Percentiles rank a stretch among this genome's conserved stretches.
phyloP scores from a whole-genome alignment of 441 rosid genomes.

The Populus tomentosa region DNA sequence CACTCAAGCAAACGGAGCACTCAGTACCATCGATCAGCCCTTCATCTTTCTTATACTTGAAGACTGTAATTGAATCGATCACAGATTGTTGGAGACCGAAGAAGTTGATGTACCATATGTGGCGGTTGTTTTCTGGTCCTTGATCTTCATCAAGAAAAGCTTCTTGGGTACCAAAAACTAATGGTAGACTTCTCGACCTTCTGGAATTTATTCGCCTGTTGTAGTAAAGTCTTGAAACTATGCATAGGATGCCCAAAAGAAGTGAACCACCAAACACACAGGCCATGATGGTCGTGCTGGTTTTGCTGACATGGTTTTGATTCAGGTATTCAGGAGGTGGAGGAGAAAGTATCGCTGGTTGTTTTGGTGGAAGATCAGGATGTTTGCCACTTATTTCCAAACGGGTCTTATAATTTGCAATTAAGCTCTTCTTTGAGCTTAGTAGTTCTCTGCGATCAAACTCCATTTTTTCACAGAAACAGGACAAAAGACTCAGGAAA shows the following conservation, averaged over 20 bases:
- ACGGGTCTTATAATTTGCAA: neutral
- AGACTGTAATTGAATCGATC: slow-evolving; percentile 5
- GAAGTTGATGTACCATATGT: slow-evolving; percentile 7
- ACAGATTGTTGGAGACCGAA: slow-evolving; percentile 10
- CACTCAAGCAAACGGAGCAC: slow-evolving; percentile 20
- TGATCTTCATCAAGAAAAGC: neutral
- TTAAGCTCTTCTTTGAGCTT: neutral
- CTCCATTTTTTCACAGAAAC: slow-evolving; percentile 20
- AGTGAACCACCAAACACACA: slow-evolving; percentile 16
- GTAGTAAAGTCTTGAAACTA: slow-evolving; percentile 1
- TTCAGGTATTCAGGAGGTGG: neutral
- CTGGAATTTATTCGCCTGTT: slow-evolving; percentile 16
- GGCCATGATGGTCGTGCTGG: slow-evolving; percentile 11
- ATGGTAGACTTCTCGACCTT: slow-evolving; percentile 12
- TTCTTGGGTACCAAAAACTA: slow-evolving; percentile 15
- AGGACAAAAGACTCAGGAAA: slow-evolving; percentile 4
- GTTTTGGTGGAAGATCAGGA: neutral
- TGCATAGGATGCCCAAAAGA: slow-evolving; percentile 22
- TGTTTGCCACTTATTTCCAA: neutral
- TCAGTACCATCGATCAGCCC: slow-evolving; percentile 14
- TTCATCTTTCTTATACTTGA: slow-evolving; percentile 10
- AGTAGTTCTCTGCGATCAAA: slow-evolving; percentile 5
- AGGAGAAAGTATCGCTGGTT: neutral
- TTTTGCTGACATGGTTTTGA: neutral
- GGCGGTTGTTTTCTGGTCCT: neutral